Base-by-base conservation (phyloP, 106 monocot species). In the Alisma plantagoaquatica region DNA sequence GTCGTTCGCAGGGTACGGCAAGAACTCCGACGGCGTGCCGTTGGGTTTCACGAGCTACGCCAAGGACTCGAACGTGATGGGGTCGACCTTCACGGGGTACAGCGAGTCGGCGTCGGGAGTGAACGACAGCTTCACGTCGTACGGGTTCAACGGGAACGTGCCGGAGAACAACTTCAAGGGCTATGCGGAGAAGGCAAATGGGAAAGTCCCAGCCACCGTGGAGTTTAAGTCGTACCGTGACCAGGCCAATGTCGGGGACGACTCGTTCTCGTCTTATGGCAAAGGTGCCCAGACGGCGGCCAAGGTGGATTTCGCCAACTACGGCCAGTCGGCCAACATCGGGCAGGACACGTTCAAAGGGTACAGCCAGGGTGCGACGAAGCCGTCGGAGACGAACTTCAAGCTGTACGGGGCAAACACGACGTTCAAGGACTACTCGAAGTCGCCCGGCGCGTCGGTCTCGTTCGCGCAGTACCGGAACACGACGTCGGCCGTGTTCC, bases 161-260 rank as follows among this genome's bases (percentile, higher is more conserved):
- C 85, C 85, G 11, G 59, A 86, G 59, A 86, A 76, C 53, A 67
- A 1, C 21, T 86, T 81, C 71, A 38, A 44, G 3, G 19, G 23
- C 41, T 77, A 86, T 61, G 73, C 74, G 27, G 44, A 35, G 23
- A 49, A 33, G 10, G 79, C 56, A 8, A 73, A 80, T 27, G 73
- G 51, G 10, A 67, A 52, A 17, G 30, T 59, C 27, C 8, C 33
- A 28, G 70, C 80, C 10, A 57, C 27, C 10, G n/a, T n/a, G n/a
- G n/a, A n/a, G n/a, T 96, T 96, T 81, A 57, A 48, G 29, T 61
- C 22, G n/a, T 96, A 96, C 69, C 58, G 96, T 21, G 75, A 78
- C 46, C 41, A 74, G 43, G 60, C 96, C 49, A 96, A 96, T 55
- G 88, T 89, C 17, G 96, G 96, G 14, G 88, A 89, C 58, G 80